Conservation (phyloP, 2,329 filamentous ascomycete genomes). For the Erysiphe pisi region DNA sequence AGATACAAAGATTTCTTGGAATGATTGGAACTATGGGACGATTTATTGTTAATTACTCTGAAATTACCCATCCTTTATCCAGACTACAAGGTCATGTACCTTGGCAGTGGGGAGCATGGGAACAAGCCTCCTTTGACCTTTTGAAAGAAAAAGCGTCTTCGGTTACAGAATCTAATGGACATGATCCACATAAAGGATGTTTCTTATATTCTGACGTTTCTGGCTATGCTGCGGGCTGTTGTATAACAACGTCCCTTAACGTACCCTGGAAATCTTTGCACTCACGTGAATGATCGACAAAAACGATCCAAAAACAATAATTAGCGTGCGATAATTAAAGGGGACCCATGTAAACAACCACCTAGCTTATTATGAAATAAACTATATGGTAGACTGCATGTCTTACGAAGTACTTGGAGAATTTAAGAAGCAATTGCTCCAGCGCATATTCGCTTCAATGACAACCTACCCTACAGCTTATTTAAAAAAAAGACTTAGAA, state of each 20-base stretch:
- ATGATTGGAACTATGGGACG: slow-evolving; percentile 3
- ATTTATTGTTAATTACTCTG: slow-evolving; percentile 11
- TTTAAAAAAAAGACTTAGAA: no score
- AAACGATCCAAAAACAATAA: no score
- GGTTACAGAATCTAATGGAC: slow-evolving; percentile 5
- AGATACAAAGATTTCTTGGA: not conserved
- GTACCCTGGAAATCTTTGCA: no score
- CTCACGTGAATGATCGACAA: no score
- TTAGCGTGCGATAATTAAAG: no score
- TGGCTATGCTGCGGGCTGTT: slow-evolving; percentile 1
- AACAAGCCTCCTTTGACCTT: slow-evolving; percentile 14
- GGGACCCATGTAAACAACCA: no score
- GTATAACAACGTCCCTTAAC: not conserved
- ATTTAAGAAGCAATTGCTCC: no score
- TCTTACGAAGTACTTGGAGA: no score
- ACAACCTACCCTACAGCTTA: no score
- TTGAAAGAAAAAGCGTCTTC: slow-evolving; percentile 20
- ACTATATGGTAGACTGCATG: no score
- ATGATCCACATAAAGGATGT: slow-evolving; percentile 31
- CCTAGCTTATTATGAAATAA: no score
- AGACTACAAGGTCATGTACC: slow-evolving; percentile 20
- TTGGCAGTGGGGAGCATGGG: slow-evolving; percentile 14
- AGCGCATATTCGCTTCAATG: no score
- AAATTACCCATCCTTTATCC: not conserved
- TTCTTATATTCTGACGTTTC: slow-evolving; percentile 19